These are phyloP conservation scores for Lachancea dasiensis DNA, from an alignment of 805 yeast species.

Conservation along the genomic window DNA sequence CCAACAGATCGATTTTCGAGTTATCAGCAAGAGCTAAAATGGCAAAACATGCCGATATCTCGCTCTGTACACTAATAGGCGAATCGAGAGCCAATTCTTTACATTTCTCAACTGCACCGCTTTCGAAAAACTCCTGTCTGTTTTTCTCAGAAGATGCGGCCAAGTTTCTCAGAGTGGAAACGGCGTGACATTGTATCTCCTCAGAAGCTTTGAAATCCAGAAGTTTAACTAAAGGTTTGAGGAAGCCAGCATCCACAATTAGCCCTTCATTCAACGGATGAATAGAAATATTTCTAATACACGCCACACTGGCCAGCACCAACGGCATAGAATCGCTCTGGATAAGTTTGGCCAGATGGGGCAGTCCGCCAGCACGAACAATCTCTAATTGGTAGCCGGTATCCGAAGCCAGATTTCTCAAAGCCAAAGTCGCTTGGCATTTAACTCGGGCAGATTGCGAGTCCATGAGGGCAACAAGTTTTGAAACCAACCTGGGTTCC, in stretches of 20 bases:
- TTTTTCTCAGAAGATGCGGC: constrained; percentile 95
- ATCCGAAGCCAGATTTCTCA: constrained; percentile 93
- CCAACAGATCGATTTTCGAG: constrained; percentile 75
- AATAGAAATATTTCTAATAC: constrained; percentile 93
- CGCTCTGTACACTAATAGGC: constrained; percentile 91
- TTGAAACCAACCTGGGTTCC: constrained; percentile 86
- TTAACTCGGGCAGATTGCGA: constrained; percentile 91
- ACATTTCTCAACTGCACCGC: constrained; percentile 93
- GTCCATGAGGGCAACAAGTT: constrained; percentile 86
- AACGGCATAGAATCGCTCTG: constrained; percentile 88
- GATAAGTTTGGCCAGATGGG: constrained; percentile 83
- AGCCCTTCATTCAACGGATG: constrained; percentile 95
- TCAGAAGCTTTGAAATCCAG: constrained; percentile 83
- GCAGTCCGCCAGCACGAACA: constrained; percentile 91
- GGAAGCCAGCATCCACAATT: constrained; percentile 94
- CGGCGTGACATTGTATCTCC: constrained; percentile 98
- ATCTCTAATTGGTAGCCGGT: constrained; percentile 93
- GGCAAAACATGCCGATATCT: constrained; percentile 95
- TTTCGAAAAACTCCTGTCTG: constrained; percentile 83
- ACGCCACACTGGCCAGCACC: constrained; percentile 94
- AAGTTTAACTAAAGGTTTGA: constrained; percentile 80
- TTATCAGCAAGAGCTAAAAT: constrained; percentile 95
- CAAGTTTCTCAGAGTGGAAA: constrained; percentile 87
- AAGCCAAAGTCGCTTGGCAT: constrained; percentile 96
- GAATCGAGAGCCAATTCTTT: constrained; percentile 77